Conservation (phyloP, 1,284 basidiomycete genomes). For the Ganoderma lingzhi region DNA sequence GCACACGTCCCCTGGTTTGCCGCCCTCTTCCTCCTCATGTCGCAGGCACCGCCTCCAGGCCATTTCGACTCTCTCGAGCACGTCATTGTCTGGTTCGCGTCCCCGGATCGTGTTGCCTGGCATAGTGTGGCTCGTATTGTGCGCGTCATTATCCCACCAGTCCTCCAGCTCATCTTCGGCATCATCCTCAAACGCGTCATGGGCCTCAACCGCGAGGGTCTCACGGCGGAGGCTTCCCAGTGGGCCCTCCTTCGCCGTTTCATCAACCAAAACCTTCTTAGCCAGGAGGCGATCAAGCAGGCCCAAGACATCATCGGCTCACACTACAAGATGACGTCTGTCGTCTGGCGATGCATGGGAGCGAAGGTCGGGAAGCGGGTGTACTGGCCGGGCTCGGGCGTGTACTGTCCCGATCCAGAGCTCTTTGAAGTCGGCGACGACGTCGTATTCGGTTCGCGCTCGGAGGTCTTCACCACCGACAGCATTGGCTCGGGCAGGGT, state of each 20-base stretch:
- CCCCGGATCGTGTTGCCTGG: constrained; percentile 48
- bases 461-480: constrained; percentile 54
- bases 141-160: constrained; percentile 47
- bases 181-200: constrained; percentile 51
- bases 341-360: constrained; percentile 52
- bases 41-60: constrained; percentile 41
- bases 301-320: constrained; percentile 51
- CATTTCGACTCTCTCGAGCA: constrained; percentile 45
- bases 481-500: constrained; percentile 49
- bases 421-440: constrained; percentile 55
- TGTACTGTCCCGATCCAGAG: constrained; percentile 55
- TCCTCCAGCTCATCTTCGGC: constrained; percentile 49
- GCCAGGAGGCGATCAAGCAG: constrained; percentile 44
- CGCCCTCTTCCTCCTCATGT: constrained; percentile 46
- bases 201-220: constrained; percentile 47
- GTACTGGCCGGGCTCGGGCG: constrained; percentile 57
- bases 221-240: constrained; percentile 41
- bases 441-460: constrained; percentile 56
- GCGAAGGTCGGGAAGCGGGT: constrained; percentile 54
- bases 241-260: constrained; percentile 46
- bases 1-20: constrained; percentile 52
- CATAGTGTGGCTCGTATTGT: constrained; percentile 50
- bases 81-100: constrained; percentile 53
- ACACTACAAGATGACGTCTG: constrained; percentile 53
- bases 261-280: constrained; percentile 48